Conservation (phyloP, 208 protist species). For the Wallacemonas collosoma region DNA sequence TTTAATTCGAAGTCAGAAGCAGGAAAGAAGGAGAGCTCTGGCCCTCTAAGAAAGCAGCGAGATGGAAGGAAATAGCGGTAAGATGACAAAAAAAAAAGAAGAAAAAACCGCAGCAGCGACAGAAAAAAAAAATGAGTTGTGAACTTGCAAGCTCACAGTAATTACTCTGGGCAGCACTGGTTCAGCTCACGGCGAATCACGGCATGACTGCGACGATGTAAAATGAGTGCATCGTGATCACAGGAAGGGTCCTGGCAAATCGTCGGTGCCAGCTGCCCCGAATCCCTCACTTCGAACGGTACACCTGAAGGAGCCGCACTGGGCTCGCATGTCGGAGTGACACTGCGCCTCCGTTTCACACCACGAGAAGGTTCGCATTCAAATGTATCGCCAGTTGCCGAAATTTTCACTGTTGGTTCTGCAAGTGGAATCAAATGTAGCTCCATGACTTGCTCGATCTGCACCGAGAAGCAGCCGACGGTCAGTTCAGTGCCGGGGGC, state of each 20-base stretch:
- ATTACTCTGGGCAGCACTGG: no score
- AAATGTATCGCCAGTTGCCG: not conserved
- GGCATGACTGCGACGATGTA: no score
- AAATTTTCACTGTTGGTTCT: not conserved
- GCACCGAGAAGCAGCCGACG: conserved; percentile 45
- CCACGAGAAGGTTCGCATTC: not conserved
- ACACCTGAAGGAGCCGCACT: no score
- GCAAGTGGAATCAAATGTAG: conserved; percentile 64
- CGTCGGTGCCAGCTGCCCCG: no score
- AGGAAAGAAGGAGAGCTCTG: no score
- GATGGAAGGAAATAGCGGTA: conserved; percentile 3
- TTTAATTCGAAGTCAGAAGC: no score
- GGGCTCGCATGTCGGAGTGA: no score
- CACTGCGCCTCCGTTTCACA: not conserved
- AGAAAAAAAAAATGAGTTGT: conserved; percentile 16
- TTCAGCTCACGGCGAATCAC: no score
- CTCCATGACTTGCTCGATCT: conserved; percentile 62
- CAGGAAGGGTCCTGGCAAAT: no score
- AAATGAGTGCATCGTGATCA: no score
- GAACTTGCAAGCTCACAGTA: no score
- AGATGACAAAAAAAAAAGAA: conserved; percentile 6
- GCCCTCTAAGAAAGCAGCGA: not conserved
- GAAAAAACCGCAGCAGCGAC: not conserved
- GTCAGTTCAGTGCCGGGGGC: conserved; percentile 42
- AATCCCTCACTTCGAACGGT: no score